These are phyloP conservation scores for Plantago coronopus DNA, from an alignment of 305 asterid genomes.

Conservation along the genomic window DNA sequence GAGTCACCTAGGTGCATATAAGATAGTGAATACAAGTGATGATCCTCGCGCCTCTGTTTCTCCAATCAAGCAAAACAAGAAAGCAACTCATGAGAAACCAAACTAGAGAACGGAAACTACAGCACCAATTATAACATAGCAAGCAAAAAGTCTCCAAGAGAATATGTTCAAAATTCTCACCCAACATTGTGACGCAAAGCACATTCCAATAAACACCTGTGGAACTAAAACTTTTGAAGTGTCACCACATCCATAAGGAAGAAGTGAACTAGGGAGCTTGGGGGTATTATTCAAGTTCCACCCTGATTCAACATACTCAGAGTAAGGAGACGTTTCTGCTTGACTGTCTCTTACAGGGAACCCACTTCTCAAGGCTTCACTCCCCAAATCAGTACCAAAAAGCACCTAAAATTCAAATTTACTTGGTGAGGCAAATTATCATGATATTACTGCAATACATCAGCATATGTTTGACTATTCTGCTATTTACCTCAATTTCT, in stretches of 20 bases:
- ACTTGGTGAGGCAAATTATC: constrained; percentile 20
- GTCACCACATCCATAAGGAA: constrained; percentile 44
- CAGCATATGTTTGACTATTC: background rate
- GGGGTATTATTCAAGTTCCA: constrained; percentile 80
- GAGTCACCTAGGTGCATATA: constrained; percentile 74
- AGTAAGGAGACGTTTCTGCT: constrained; percentile 24
- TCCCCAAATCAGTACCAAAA: constrained; percentile 36
- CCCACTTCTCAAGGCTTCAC: constrained; percentile 44
- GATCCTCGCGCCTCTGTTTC: constrained; percentile 67
- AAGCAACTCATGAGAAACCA: constrained; percentile 23
- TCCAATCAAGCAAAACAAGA: constrained; percentile 32
- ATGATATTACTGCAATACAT: no score
- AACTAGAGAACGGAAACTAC: constrained; percentile 13
- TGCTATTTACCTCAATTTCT: constrained; percentile 62
- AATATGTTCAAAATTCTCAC: constrained; percentile 35
- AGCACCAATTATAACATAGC: background rate
- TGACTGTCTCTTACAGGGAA: constrained; percentile 38
- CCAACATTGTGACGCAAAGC: constrained; percentile 83
- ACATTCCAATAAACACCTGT: constrained; percentile 63
- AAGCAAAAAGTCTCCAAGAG: background rate
- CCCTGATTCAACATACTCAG: constrained; percentile 46
- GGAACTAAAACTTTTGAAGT: constrained; percentile 45
- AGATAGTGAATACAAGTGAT: constrained; percentile 67
- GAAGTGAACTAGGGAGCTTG: constrained; percentile 67
- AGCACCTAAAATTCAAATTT: constrained; percentile 57